Evolutionary conservation across 495 filamentous ascomycete genomes (phyloP).

Genomic region (Hyaloscypha bicolor): DNA sequence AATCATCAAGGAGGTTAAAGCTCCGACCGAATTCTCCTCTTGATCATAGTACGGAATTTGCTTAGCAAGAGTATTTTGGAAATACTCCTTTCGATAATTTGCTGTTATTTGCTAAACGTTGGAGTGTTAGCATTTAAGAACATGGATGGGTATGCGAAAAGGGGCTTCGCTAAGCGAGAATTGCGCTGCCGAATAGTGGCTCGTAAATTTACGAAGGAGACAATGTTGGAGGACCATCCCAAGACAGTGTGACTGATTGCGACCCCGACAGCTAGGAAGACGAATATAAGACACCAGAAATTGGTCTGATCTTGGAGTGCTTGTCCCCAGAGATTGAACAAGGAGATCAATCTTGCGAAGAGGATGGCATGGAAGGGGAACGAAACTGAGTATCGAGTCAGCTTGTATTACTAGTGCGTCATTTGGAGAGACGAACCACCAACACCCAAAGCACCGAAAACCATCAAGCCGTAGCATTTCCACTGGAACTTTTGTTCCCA

Average conservation of each 20-base stretch:
- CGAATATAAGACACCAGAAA: conserved; percentile 65
- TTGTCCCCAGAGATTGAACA: conserved; percentile 49
- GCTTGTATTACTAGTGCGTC: not conserved
- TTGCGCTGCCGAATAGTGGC: not conserved
- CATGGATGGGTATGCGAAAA: not conserved
- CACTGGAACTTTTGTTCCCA: conserved; percentile 25
- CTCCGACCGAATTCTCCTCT: conserved; percentile 60
- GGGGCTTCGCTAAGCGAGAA: not conserved
- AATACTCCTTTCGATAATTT: conserved; percentile 61
- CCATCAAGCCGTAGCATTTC: conserved; percentile 43
- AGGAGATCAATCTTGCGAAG: conserved; percentile 50
- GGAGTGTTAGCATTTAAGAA: not conserved
- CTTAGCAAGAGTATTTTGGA: conserved; percentile 57
- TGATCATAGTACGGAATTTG: conserved; percentile 59
- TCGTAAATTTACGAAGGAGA: conserved; percentile 37
- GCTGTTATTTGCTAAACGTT: conserved; percentile 38
- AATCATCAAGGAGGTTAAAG: conserved; percentile 56
- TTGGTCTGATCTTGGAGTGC: conserved; percentile 45
- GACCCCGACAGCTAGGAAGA: conserved; percentile 46
- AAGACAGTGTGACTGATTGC: conserved; percentile 43
- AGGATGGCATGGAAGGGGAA: conserved; percentile 52
- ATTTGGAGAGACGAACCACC: conserved; percentile 44
- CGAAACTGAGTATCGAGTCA: conserved; percentile 36
- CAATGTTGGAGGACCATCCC: conserved; percentile 34
- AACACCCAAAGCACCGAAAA: conserved; percentile 50